These are phyloP conservation scores for Holtermanniella nyarrowii DNA, from an alignment of 768 basidiomycete species.

Conservation along the genomic window DNA sequence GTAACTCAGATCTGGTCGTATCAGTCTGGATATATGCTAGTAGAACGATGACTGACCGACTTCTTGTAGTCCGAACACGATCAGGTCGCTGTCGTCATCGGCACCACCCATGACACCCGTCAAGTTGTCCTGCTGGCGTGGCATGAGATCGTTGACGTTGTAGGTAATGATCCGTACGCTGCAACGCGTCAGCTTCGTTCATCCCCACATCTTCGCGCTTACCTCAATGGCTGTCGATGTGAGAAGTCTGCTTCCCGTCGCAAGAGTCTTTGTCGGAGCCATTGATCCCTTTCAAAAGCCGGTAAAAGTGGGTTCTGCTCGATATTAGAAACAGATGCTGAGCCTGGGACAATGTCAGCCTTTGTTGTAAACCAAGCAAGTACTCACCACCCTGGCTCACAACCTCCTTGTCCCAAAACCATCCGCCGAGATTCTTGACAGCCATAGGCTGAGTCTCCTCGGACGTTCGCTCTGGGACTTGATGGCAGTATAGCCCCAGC, in stretches of 20 bases:
- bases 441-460: not conserved
- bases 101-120: slow-evolving; percentile 17
- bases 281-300: slow-evolving; percentile 19
- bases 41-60: slow-evolving; percentile 13
- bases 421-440: not conserved
- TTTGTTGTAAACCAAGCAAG: not conserved
- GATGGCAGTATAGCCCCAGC: not conserved
- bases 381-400: not conserved
- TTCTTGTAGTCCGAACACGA: slow-evolving; percentile 34
- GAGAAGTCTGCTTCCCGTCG: slow-evolving; percentile 23
- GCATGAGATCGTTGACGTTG: slow-evolving; percentile 33
- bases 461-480: not conserved
- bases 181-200: not conserved
- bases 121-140: slow-evolving; percentile 14
- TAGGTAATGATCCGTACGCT: slow-evolving; percentile 28
- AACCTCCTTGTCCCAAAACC: not conserved
- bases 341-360: not conserved
- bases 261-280: slow-evolving; percentile 20
- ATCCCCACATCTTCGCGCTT: not conserved
- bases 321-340: not conserved
- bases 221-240: slow-evolving; percentile 5
- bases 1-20: slow-evolving; percentile 17
- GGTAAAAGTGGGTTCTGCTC: slow-evolving; percentile 14
- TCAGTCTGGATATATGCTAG: not conserved
- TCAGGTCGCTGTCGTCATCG: slow-evolving; percentile 23